Evolutionary conservation across 495 filamentous ascomycete genomes (phyloP).

Genomic region (Trichoderma reesei): DNA sequence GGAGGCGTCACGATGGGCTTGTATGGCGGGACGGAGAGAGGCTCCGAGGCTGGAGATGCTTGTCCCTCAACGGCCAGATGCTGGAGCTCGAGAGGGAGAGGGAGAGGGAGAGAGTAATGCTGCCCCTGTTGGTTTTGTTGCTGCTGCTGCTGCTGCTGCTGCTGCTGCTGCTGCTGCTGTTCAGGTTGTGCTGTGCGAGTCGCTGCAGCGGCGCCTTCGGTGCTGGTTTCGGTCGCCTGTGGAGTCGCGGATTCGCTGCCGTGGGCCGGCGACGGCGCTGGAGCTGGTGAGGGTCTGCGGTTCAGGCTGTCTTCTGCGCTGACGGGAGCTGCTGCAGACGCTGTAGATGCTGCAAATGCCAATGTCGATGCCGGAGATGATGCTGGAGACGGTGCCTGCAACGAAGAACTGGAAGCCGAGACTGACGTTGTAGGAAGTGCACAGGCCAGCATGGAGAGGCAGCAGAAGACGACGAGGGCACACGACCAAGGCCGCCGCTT

Average conservation of each 20-base stretch:
- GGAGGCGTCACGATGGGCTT: not conserved
- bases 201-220: not conserved
- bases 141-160: not conserved
- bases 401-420: no score
- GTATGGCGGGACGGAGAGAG: not conserved
- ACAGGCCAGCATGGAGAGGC: no score
- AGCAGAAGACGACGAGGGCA: no score
- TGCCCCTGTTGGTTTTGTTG: not conserved
- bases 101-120: not conserved
- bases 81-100: not conserved
- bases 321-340: no score
- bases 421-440: no score
- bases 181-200: not conserved
- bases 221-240: not conserved
- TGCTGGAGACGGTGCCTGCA: no score
- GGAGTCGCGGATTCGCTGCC: not conserved
- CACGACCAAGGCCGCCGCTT: no score
- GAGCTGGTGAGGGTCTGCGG: no score
- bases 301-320: no score
- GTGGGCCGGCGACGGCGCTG: no score
- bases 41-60: not conserved
- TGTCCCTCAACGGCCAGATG: conserved; percentile 1
- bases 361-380: no score
- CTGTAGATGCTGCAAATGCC: no score
- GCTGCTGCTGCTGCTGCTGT: not conserved